Conservation (phyloP, 768 basidiomycete genomes). For the Mrakia gelida region DNA sequence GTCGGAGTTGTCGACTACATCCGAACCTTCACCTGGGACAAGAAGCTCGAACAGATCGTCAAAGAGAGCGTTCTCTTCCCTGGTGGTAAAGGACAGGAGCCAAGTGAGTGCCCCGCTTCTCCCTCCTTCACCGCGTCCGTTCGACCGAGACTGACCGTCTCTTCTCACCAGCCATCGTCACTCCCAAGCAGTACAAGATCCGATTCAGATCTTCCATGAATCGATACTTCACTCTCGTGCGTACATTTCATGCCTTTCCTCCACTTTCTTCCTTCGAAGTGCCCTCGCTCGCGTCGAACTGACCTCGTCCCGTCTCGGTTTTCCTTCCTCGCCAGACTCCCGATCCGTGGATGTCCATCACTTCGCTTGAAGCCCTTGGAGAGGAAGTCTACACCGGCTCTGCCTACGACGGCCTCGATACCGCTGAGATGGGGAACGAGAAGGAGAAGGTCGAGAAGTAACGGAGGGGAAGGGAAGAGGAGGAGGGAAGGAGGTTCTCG, state of each 20-base stretch:
- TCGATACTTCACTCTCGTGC: conserved; percentile 44
- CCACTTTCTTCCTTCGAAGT: background rate
- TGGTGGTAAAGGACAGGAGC: conserved; percentile 68
- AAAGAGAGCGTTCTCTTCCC: conserved; percentile 91
- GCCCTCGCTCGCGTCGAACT: background rate
- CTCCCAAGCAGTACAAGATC: conserved; percentile 67
- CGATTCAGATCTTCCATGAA: conserved; percentile 45
- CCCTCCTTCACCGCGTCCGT: too few relatives aligned
- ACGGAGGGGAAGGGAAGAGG: background rate
- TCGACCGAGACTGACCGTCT: background rate
- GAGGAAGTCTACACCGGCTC: background rate
- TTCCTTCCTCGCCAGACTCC: background rate
- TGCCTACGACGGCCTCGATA: background rate
- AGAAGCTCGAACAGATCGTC: conserved; percentile 91
- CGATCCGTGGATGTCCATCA: background rate
- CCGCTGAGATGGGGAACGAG: background rate
- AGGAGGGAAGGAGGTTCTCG: too few relatives aligned
- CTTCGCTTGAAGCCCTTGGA: background rate
- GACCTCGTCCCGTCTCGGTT: background rate
- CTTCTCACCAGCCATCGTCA: conserved; percentile 6
- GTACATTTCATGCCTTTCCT: background rate
- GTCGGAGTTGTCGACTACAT: conserved; percentile 96
- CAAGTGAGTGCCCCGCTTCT: conserved; percentile 47
- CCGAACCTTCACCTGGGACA: conserved; percentile 84
- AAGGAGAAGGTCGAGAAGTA: background rate